phyloP scores from a whole-genome alignment of 495 filamentous ascomycete species.

The Penicillium desertorum region DNA sequence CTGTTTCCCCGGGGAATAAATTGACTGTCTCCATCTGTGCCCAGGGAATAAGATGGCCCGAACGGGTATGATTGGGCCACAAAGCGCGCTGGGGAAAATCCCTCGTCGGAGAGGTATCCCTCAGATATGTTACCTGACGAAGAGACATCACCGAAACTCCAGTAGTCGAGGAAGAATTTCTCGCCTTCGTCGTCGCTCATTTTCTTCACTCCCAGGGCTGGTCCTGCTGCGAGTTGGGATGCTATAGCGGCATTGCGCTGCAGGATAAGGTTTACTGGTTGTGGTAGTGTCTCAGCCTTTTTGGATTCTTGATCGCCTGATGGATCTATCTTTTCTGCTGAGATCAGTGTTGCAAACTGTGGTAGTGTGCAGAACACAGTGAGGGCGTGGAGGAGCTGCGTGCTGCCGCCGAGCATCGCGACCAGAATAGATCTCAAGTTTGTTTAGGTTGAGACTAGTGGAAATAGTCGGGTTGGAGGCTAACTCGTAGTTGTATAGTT shows the following conservation, averaged over 20 bases:
- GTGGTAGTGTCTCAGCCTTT: no score
- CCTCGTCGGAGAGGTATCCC: slow-evolving; percentile 3
- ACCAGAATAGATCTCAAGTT: not conserved
- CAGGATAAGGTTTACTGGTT: slow-evolving; percentile 3
- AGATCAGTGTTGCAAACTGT: not conserved
- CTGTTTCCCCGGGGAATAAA: not conserved
- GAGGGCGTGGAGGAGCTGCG: not conserved
- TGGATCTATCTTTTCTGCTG: not conserved
- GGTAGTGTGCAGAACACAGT: not conserved
- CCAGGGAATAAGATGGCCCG: slow-evolving; percentile 41
- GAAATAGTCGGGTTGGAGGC: not conserved
- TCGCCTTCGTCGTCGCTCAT: slow-evolving; percentile 81
- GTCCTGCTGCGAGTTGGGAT: slow-evolving; percentile 14
- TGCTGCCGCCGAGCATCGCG: not conserved
- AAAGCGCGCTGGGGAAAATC: slow-evolving; percentile 16
- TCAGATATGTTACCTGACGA: slow-evolving; percentile 13
- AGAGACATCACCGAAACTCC: slow-evolving; percentile 46
- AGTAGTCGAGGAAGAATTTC: slow-evolving; percentile 73
- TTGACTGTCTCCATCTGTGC: slow-evolving; percentile 6
- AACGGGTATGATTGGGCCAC: slow-evolving; percentile 33
- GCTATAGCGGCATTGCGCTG: slow-evolving; percentile 31
- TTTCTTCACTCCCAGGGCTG: slow-evolving; percentile 57
- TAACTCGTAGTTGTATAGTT: not conserved
- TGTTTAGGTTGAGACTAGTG: not conserved
- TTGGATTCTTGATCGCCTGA: not conserved